phyloP scores from a whole-genome alignment of 2,329 filamentous ascomycete genomes.

The Penicillium polonicum region DNA sequence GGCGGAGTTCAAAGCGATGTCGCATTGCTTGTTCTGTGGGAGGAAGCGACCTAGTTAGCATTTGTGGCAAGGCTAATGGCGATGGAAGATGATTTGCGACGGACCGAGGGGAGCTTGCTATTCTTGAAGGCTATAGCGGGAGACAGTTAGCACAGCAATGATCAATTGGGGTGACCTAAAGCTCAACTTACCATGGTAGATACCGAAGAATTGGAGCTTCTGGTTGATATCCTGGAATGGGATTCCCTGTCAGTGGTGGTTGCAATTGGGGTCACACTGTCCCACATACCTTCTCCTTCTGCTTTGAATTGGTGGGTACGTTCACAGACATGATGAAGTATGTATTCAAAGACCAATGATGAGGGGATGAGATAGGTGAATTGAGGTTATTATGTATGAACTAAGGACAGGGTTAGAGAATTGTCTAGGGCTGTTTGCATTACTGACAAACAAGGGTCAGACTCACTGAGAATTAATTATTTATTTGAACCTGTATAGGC shows the following conservation, averaged over 20 bases:
- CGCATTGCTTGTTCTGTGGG: conserved; percentile 84
- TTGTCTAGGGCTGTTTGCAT: conserved; percentile 8
- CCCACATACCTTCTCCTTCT: conserved; percentile 66
- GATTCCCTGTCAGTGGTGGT: conserved; percentile 12
- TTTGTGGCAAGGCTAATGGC: background rate
- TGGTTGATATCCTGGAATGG: conserved; percentile 68
- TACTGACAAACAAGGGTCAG: conserved; percentile 11
- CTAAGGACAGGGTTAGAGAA: conserved; percentile 9
- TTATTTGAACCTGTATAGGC: conserved; percentile 8
- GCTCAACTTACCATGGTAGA: conserved; percentile 59
- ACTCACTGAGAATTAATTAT: conserved; percentile 19
- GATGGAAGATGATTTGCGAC: conserved; percentile 31
- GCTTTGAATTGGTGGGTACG: conserved; percentile 67
- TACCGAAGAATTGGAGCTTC: conserved; percentile 94
- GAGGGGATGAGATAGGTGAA: background rate
- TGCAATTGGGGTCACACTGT: background rate
- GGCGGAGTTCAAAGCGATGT: conserved; percentile 88
- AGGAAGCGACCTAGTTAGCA: conserved; percentile 9
- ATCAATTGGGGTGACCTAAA: background rate
- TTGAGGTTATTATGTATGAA: conserved; percentile 14
- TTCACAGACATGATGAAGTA: conserved; percentile 57
- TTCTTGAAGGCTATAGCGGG: conserved; percentile 67
- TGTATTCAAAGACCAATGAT: conserved; percentile 1
- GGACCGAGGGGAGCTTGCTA: conserved; percentile 86
- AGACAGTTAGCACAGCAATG: conserved; percentile 10